A percentile compares a stretch with the other conserved stretches of the same genome.
Conservation (phyloP, 2,329 filamentous ascomycete species). For the Fusarium chlamydosporum region DNA sequence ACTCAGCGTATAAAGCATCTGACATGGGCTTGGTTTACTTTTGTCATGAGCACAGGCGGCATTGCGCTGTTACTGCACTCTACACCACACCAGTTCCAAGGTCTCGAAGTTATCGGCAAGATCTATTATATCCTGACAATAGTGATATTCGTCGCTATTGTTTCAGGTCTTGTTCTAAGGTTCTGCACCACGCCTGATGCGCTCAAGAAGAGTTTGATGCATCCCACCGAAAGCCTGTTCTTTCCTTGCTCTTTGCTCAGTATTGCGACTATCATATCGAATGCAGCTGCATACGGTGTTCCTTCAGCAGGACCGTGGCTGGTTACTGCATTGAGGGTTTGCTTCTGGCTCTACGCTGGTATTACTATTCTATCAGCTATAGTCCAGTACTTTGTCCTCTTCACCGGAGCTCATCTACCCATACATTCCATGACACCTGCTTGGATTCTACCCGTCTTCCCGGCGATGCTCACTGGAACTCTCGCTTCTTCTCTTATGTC, state of each 20-base stretch:
- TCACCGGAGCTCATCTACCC: constrained; percentile 50
- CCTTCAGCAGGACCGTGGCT: constrained; percentile 65
- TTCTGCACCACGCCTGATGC: constrained; percentile 71
- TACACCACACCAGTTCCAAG: constrained; percentile 61
- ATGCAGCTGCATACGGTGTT: constrained; percentile 73
- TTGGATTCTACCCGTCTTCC: constrained; percentile 53
- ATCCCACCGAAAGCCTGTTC: constrained; percentile 73
- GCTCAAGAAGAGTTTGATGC: constrained; percentile 60
- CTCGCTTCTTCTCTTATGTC: constrained; percentile 46
- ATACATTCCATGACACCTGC: constrained; percentile 51
- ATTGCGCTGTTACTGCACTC: constrained; percentile 51
- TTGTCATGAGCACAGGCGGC: constrained; percentile 55
- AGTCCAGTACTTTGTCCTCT: constrained; percentile 50
- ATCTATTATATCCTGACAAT: constrained; percentile 66
- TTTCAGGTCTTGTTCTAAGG: constrained; percentile 67
- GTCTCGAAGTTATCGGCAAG: constrained; percentile 63
- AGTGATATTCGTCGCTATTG: constrained; percentile 64
- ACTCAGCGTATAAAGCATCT: constrained; percentile 47
- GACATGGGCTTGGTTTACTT: constrained; percentile 55
- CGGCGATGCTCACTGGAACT: constrained; percentile 50
- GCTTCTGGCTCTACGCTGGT: constrained; percentile 68
- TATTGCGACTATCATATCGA: constrained; percentile 74
- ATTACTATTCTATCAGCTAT: constrained; percentile 46
- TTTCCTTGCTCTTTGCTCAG: constrained; percentile 73
- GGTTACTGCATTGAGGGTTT: constrained; percentile 59